Base-by-base conservation (phyloP, 2,329 filamentous ascomycete species). In the Nemania sp. region DNA sequence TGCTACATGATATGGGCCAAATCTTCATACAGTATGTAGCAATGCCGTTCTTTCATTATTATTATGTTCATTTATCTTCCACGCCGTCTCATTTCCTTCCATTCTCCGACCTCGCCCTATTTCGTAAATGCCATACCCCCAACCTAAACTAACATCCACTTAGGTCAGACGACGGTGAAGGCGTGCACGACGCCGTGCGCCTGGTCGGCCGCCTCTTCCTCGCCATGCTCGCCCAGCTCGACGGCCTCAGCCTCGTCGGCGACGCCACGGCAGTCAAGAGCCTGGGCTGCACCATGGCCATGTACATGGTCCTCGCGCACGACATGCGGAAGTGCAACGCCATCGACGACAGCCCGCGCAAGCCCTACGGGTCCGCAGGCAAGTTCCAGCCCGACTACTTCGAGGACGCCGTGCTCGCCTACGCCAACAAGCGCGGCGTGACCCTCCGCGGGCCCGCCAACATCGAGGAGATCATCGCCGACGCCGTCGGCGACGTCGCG, bases 211-310 rank as follows among this genome's bases (percentile, higher is more conserved):
- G 75, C 32, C 72, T 80, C 74, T 81, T 84, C 72, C 73, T 84
- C n/a, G 63, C 76, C 26, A 81, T 79, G 75, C 77, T 84, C 10
- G 78, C 79, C 4, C 73, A 68, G 18, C 76, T 83, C 22, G 80
- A 82, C 57, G 66, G 68, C 24, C 64, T 77, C 13, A 67, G 67
- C 4, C 73, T 80, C 11, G 74, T 84, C 2, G 72, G 74, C 5
- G 68, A 77, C 10, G 75, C 76, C 29, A 79, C 79, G 0, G 79
- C 80, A 24, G 72, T 82, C 22, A 74, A 76, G 61, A 81, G 80
- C 62, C 69, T 84, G 0, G 79, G 78, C 32, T 70, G 75, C 22
- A 73, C 82, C 24, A 83, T 84, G 79, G 77, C 75, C 0, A 64
- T 80, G 18, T 82, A 76, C 68, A 75, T 81, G 38, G 67, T 70